Conservation (phyloP, 2,329 filamentous ascomycete species). For the Raffaelea albimanens region DNA sequence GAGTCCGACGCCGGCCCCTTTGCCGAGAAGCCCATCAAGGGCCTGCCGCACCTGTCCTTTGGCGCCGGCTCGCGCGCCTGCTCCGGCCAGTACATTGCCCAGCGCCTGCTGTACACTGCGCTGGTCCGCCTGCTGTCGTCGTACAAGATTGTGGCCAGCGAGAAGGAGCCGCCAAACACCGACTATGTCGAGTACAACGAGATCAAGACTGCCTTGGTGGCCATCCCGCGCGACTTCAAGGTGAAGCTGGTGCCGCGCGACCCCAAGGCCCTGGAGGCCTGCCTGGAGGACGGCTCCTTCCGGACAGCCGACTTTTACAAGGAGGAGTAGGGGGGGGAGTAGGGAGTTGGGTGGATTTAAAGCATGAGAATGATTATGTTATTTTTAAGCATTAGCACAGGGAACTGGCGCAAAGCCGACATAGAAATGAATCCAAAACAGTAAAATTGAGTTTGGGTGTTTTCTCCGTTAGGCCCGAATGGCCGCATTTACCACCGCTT, state of each 20-base stretch:
- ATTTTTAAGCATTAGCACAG: too few relatives aligned
- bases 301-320: slow-evolving; percentile 11
- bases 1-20: neutral
- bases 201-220: slow-evolving; percentile 11
- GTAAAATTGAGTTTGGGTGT: too few relatives aligned
- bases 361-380: too few relatives aligned
- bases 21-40: slow-evolving; percentile 15
- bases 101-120: slow-evolving; percentile 52
- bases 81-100: slow-evolving; percentile 52
- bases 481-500: too few relatives aligned
- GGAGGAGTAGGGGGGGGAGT: too few relatives aligned
- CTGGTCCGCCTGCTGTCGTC: slow-evolving; percentile 39
- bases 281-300: slow-evolving; percentile 4
- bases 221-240: slow-evolving; percentile 12
- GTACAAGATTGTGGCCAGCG: slow-evolving; percentile 41
- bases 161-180: slow-evolving; percentile 48
- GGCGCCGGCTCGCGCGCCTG: slow-evolving; percentile 57
- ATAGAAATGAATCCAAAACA: too few relatives aligned
- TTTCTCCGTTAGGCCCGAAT: too few relatives aligned
- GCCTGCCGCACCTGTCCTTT: slow-evolving; percentile 53
- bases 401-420: too few relatives aligned
- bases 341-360: too few relatives aligned
- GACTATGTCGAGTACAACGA: slow-evolving; percentile 14
- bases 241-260: slow-evolving; percentile 12
- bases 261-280: slow-evolving; percentile 1